phyloP scores from a whole-genome alignment of 148 eudicot species.

The Amaranthus hypochondriacus region DNA sequence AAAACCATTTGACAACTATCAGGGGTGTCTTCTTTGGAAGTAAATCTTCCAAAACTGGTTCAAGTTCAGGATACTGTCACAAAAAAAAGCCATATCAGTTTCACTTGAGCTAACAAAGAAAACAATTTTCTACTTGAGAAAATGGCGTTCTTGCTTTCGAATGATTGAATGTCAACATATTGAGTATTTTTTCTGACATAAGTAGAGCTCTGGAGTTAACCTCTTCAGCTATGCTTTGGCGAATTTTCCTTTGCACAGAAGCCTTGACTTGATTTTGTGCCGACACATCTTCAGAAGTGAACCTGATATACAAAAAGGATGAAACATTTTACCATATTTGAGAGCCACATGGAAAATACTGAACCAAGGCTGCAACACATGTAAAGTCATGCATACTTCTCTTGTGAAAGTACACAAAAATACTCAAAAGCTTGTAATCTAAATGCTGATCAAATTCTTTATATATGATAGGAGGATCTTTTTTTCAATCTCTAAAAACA shows the following conservation, averaged over 20 bases:
- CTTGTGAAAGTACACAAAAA: not conserved
- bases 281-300: slow-evolving; percentile 88
- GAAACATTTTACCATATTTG: not conserved
- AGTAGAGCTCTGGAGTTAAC: slow-evolving; percentile 26
- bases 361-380: not conserved
- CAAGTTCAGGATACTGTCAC: slow-evolving; percentile 93
- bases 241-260: slow-evolving; percentile 85
- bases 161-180: not conserved
- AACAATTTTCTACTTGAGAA: not conserved
- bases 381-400: not conserved
- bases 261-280: slow-evolving; percentile 99
- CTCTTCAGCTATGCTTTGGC: slow-evolving; percentile 94
- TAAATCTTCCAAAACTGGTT: slow-evolving; percentile 89
- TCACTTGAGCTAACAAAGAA: not conserved
- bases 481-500: not conserved
- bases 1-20: slow-evolving; percentile 88
- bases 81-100: slow-evolving; percentile 13
- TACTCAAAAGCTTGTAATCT: not conserved
- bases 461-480: not conserved
- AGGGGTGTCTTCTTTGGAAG: slow-evolving; percentile 95
- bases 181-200: not conserved
- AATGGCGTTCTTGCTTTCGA: not conserved
- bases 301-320: slow-evolving; percentile 38
- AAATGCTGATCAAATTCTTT: not conserved
- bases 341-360: not conserved